Conservation (phyloP, 257 asterid genomes). For the Lycium ferocissimum region DNA sequence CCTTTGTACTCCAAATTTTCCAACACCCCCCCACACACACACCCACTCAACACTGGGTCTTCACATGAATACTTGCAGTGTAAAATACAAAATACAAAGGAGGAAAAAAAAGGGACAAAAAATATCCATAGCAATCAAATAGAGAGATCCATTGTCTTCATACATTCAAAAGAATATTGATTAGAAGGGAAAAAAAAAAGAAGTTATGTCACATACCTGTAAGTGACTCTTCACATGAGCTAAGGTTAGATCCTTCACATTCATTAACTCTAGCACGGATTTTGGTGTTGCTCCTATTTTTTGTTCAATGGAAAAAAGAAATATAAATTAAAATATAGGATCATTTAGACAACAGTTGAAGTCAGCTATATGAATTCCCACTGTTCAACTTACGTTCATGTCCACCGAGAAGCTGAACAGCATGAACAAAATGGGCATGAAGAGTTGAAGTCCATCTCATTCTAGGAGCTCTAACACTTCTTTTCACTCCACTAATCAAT, state of each 20-base stretch:
- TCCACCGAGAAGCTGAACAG: conserved; percentile 91
- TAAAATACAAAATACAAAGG: conserved; percentile 5
- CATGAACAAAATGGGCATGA: conserved; percentile 89
- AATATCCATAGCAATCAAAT: conserved; percentile 13
- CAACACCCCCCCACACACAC: neutral
- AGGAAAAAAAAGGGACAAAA: neutral
- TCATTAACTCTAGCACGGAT: conserved; percentile 88
- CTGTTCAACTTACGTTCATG: conserved; percentile 63
- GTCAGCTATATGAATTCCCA: neutral
- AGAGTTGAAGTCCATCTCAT: conserved; percentile 95
- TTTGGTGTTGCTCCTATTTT: conserved; percentile 88
- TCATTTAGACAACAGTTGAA: neutral
- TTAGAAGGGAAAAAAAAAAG: neutral
- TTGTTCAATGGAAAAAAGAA: conserved; percentile 6
- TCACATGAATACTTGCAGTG: conserved; percentile 26
- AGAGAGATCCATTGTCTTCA: conserved; percentile 2
- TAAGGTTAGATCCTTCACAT: conserved; percentile 92
- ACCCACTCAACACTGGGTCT: neutral
- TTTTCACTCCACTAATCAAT: conserved; percentile 41
- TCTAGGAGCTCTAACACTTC: conserved; percentile 78
- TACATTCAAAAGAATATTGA: conserved; percentile 26
- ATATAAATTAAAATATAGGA: neutral
- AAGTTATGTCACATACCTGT: conserved; percentile 56
- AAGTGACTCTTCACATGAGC: conserved; percentile 95
- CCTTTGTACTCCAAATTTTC: conserved; percentile 42